Conservation (phyloP, 208 protist genomes). For the Crithidia thermophila region DNA sequence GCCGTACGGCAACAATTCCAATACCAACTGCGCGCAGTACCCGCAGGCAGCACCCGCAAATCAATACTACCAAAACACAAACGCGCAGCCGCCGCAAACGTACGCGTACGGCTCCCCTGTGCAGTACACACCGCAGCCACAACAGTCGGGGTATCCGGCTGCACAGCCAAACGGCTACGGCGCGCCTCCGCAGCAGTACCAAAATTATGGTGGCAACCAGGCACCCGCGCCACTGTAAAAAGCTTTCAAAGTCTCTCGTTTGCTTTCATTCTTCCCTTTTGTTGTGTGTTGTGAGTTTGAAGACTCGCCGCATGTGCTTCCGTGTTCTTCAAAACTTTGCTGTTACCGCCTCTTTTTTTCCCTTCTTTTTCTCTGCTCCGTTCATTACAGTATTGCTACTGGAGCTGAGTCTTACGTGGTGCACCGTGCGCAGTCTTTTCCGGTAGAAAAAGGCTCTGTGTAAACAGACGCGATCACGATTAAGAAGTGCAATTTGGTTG, state of each 20-base stretch:
- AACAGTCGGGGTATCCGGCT: neutral
- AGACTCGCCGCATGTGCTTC: too few species aligned
- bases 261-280: too few species aligned
- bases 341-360: too few species aligned
- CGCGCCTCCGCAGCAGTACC: neutral
- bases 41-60: neutral
- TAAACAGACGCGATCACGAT: too few species aligned
- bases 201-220: neutral
- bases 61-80: slow-evolving; percentile 6
- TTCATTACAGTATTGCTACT: too few species aligned
- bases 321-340: too few species aligned
- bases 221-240: slow-evolving; percentile 1
- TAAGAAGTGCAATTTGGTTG: too few species aligned
- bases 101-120: slow-evolving; percentile 4
- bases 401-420: too few species aligned
- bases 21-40: neutral
- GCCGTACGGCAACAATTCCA: neutral
- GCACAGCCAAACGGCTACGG: neutral
- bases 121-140: slow-evolving; percentile 1
- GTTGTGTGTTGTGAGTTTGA: too few species aligned
- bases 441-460: too few species aligned
- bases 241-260: neutral
- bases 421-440: too few species aligned
- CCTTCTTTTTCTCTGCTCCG: too few species aligned
- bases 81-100: neutral